phyloP scores from a whole-genome alignment of 2,329 filamentous ascomycete genomes.

The Huntiella moniliformis region DNA sequence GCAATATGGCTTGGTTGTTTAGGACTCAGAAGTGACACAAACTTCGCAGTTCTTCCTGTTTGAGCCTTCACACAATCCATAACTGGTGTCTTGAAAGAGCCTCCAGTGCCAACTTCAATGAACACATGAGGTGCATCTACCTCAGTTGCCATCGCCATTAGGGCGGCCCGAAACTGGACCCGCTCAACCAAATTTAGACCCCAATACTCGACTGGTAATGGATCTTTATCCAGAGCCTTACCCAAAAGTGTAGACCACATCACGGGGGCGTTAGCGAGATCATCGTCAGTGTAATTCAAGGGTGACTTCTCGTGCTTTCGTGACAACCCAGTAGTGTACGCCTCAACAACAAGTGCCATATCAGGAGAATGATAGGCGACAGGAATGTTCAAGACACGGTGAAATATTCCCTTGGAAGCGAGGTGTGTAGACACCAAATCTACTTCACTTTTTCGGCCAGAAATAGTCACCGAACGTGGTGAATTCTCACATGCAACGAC shows the following conservation, averaged over 20 bases:
- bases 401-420: slow-evolving; percentile 17
- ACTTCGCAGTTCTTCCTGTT: slow-evolving; percentile 9
- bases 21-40: slow-evolving; percentile 7
- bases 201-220: slow-evolving; percentile 25
- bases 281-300: not conserved
- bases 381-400: slow-evolving; percentile 20
- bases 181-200: slow-evolving; percentile 25
- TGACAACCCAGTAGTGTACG: slow-evolving; percentile 17
- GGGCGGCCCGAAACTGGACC: slow-evolving; percentile 25
- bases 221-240: not conserved
- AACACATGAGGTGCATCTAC: slow-evolving; percentile 15
- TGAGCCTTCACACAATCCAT: slow-evolving; percentile 18
- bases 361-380: slow-evolving; percentile 28
- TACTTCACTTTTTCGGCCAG: slow-evolving; percentile 21
- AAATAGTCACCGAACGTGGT: slow-evolving; percentile 25
- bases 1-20: slow-evolving; percentile 13
- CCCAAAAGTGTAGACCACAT: slow-evolving; percentile 27
- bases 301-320: not conserved
- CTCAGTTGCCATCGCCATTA: slow-evolving; percentile 19
- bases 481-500: slow-evolving; percentile 28
- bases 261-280: slow-evolving; percentile 6
- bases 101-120: slow-evolving; percentile 24
- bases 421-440: slow-evolving; percentile 18
- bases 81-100: slow-evolving; percentile 21
- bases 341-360: slow-evolving; percentile 22